Evolutionary conservation across 306 rosid species (phyloP).

Genomic region (Coriaria nepalensis): DNA sequence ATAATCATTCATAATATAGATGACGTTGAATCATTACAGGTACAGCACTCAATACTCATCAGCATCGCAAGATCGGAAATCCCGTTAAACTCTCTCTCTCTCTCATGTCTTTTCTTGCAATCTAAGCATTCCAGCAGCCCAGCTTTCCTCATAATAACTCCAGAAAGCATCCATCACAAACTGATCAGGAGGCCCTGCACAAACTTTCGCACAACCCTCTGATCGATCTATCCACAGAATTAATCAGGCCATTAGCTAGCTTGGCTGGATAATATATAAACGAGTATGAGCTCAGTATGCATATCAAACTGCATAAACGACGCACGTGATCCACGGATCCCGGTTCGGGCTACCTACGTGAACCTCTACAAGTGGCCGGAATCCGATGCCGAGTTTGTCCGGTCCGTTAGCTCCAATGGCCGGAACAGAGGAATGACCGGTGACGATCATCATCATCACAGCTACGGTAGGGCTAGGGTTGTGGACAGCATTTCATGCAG

Average conservation of each 20-base stretch:
- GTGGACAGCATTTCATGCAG: conserved; percentile 87
- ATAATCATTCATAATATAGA: no score
- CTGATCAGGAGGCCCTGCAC: no score
- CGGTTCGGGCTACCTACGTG: conserved; percentile 56
- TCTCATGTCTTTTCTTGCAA: conserved; percentile 33
- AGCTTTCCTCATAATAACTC: conserved; percentile 2
- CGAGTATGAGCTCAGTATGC: conserved; percentile 52
- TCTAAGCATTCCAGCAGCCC: conserved; percentile 20
- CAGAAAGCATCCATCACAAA: neutral
- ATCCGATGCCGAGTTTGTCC: conserved; percentile 68
- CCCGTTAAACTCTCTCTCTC: conserved; percentile 1
- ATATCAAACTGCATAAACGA: conserved; percentile 56
- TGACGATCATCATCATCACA: conserved; percentile 21
- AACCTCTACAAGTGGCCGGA: conserved; percentile 86
- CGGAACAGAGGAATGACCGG: conserved; percentile 1
- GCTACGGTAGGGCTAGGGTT: conserved; percentile 22
- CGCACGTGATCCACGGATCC: conserved; percentile 54
- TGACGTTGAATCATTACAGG: no score
- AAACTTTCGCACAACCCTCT: neutral
- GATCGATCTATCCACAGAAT: no score
- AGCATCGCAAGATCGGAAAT: no score
- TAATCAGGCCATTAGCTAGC: no score
- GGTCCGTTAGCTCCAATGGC: conserved; percentile 34
- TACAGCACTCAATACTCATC: no score
- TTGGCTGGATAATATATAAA: no score